phyloP scores from a whole-genome alignment of 148 eudicot genomes.

The Fallopia convolvulus region DNA sequence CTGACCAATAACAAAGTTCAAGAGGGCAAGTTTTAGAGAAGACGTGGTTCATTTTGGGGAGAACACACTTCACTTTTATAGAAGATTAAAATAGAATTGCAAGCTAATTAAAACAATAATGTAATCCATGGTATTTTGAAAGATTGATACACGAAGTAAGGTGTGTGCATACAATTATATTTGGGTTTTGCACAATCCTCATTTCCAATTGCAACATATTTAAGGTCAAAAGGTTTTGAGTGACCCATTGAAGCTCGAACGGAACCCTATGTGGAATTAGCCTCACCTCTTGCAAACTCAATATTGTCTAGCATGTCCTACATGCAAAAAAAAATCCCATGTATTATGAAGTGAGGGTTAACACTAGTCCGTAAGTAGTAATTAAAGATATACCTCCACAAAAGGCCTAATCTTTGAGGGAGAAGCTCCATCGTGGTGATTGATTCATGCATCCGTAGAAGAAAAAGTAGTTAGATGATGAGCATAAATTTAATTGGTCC shows the following conservation, averaged over 20 bases:
- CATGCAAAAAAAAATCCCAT: neutral
- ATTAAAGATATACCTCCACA: neutral
- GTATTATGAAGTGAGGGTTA: neutral
- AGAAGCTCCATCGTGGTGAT: too few species aligned
- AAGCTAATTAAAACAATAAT: too few species aligned
- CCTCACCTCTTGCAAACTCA: conserved; percentile 79
- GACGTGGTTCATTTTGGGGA: too few species aligned
- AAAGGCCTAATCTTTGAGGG: too few species aligned
- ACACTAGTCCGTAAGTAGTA: neutral
- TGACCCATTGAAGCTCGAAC: conserved; percentile 75
- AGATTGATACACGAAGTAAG: neutral
- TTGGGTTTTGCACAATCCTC: conserved; percentile 62
- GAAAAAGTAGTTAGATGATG: neutral
- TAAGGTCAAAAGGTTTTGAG: conserved; percentile 68
- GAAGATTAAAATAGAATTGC: too few species aligned
- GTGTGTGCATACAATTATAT: conserved; percentile 48
- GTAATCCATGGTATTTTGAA: neutral
- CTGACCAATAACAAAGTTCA: conserved; percentile 26
- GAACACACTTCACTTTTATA: neutral
- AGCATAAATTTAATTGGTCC: neutral
- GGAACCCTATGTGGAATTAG: conserved; percentile 66
- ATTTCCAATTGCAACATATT: conserved; percentile 79
- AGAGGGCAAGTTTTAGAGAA: neutral
- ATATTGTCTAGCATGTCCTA: conserved; percentile 74
- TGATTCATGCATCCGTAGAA: conserved; percentile 18